Percentiles rank a stretch among this genome's conserved stretches.
These are phyloP conservation scores for Candida endomychidarum DNA, from an alignment of 805 yeast genomes.

Conservation along the genomic window DNA sequence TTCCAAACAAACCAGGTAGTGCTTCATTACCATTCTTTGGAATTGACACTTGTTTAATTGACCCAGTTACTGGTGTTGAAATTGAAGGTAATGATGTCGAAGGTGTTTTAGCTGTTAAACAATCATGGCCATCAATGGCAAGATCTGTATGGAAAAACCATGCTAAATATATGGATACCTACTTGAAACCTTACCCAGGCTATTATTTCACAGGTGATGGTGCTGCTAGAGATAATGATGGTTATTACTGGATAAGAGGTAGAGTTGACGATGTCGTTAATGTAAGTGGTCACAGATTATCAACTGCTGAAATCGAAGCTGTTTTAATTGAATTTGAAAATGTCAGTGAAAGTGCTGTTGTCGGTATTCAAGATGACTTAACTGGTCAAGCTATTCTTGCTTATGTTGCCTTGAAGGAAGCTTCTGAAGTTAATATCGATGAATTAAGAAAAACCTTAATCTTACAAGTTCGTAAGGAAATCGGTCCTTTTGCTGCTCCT, in stretches of 20 bases:
- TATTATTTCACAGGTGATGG: constrained; percentile 88
- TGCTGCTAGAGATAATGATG: constrained; percentile 82
- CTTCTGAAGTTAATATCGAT: constrained; percentile 45
- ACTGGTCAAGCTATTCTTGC: constrained; percentile 89
- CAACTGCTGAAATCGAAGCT: constrained; percentile 89
- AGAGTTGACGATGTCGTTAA: constrained; percentile 88
- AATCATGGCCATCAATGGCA: constrained; percentile 85
- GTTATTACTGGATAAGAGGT: constrained; percentile 83
- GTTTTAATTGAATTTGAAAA: constrained; percentile 69
- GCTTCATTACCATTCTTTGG: constrained; percentile 87
- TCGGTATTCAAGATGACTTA: constrained; percentile 78
- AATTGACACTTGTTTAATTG: constrained; percentile 68
- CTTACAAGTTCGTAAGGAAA: constrained; percentile 71
- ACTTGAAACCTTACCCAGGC: constrained; percentile 77
- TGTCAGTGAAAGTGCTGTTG: constrained; percentile 80
- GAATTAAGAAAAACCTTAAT: constrained; percentile 63
- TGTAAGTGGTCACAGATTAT: constrained; percentile 81
- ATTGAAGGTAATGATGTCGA: constrained; percentile 68
- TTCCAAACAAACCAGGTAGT: constrained; percentile 83
- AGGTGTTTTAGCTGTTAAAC: constrained; percentile 73
- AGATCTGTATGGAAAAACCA: constrained; percentile 80
- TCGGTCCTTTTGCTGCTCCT: constrained; percentile 88
- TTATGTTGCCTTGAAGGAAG: constrained; percentile 69
- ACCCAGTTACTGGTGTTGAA: constrained; percentile 73
- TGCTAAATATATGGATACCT: constrained; percentile 74